These are phyloP conservation scores for Aspergillus steynii DNA, from an alignment of 495 filamentous ascomycete species.

Conservation along the genomic window DNA sequence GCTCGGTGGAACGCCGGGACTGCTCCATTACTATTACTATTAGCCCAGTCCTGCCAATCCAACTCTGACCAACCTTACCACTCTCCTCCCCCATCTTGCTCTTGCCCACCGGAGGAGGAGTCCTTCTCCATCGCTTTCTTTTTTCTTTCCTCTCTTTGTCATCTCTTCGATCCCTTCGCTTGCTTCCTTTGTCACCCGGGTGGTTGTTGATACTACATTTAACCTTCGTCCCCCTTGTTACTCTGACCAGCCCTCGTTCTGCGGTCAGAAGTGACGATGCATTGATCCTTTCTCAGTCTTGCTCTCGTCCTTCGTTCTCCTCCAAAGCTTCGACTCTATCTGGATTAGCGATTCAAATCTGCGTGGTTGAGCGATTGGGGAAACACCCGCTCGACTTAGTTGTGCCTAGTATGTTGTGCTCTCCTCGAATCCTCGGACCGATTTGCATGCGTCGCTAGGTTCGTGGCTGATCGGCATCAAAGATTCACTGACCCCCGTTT, in stretches of 20 bases:
- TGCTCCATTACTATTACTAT: constrained; percentile 13
- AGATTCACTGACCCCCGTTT: constrained; percentile 1
- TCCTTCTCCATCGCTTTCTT: constrained; percentile 21
- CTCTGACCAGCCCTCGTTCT: not conserved
- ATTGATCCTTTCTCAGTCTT: not conserved
- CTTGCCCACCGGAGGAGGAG: constrained; percentile 13
- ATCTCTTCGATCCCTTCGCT: constrained; percentile 3
- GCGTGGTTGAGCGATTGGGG: not conserved
- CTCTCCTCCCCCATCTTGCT: constrained; percentile 18
- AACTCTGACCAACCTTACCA: constrained; percentile 6
- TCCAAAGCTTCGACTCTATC: not conserved
- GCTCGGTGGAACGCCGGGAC: constrained; percentile 19
- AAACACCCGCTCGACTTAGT: not conserved
- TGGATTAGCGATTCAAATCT: no score
- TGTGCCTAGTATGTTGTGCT: constrained; percentile 10
- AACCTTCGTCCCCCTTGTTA: not conserved
- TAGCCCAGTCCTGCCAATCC: constrained; percentile 15
- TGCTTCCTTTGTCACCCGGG: not conserved
- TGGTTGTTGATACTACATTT: not conserved
- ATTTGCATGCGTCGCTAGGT: constrained; percentile 4
- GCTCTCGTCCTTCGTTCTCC: not conserved
- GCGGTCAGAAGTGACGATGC: not conserved
- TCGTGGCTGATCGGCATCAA: constrained; percentile 16
- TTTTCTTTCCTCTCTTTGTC: constrained; percentile 19
- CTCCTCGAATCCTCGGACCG: not conserved